Percentiles rank a stretch among this genome's conserved stretches.
Conservation (phyloP, 139 green algal species). For the Coelastrella sp. region DNA sequence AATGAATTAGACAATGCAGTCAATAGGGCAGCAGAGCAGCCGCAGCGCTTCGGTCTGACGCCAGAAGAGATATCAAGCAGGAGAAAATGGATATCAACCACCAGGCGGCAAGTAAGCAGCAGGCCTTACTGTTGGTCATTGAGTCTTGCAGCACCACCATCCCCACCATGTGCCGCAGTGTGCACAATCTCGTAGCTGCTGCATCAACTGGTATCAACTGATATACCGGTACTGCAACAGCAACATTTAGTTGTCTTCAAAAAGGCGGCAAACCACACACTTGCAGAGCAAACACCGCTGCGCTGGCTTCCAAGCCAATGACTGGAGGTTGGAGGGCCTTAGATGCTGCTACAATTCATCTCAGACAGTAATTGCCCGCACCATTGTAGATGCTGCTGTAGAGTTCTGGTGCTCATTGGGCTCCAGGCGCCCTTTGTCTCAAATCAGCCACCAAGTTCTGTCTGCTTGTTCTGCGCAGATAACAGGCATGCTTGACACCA, state of each 20-base stretch:
- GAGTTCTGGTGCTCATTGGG: no score
- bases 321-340: no score
- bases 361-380: no score
- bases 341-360: no score
- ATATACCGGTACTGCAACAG: no score
- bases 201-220: neutral
- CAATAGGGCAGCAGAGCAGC: slow-evolving; percentile 80
- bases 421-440: neutral
- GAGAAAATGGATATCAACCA: slow-evolving; percentile 75
- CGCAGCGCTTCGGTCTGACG: slow-evolving; percentile 78
- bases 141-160: neutral
- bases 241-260: no score
- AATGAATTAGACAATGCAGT: slow-evolving; percentile 83
- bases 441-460: neutral
- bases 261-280: no score
- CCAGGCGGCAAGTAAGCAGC: slow-evolving; percentile 59
- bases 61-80: slow-evolving; percentile 76
- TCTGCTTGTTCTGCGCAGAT: slow-evolving; percentile 43
- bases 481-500: slow-evolving; percentile 58
- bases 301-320: no score
- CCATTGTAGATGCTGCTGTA: no score
- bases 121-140: neutral
- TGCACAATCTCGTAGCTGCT: neutral
- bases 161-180: neutral
- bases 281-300: no score